Conservation (phyloP, 1,284 basidiomycete genomes). For the Xerocomus amazonicus region DNA sequence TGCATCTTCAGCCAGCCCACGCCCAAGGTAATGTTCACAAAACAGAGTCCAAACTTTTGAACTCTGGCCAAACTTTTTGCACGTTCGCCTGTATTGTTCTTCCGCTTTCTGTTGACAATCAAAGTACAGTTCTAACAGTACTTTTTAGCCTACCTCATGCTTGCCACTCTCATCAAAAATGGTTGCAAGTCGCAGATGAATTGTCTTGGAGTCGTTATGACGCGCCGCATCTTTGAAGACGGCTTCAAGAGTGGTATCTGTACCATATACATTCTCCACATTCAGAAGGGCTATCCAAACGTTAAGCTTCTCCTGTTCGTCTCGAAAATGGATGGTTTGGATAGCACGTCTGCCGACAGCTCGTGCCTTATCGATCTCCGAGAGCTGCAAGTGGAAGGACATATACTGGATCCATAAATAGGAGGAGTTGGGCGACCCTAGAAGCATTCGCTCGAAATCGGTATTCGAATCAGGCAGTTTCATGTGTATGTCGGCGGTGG, state of each 20-base stretch:
- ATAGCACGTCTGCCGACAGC: slow-evolving; percentile 84
- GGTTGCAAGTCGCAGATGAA: slow-evolving; percentile 80
- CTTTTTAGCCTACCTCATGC: slow-evolving; percentile 53
- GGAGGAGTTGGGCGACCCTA: slow-evolving; percentile 97
- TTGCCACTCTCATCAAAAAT: slow-evolving; percentile 87
- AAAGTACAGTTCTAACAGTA: neutral
- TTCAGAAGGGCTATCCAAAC: slow-evolving; percentile 98
- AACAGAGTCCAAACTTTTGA: slow-evolving; percentile 92
- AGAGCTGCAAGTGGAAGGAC: slow-evolving; percentile 95
- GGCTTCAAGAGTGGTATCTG: slow-evolving; percentile 71
- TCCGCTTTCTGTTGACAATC: slow-evolving; percentile 66
- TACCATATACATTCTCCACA: slow-evolving; percentile 92
- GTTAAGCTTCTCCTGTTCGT: slow-evolving; percentile 96
- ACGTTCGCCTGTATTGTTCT: slow-evolving; percentile 78
- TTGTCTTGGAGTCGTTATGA: slow-evolving; percentile 89
- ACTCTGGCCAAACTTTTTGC: slow-evolving; percentile 90
- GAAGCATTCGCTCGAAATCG: slow-evolving; percentile 91
- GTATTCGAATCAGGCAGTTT: slow-evolving; percentile 86
- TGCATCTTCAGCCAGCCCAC: slow-evolving; percentile 73
- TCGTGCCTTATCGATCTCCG: slow-evolving; percentile 93
- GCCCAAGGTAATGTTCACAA: slow-evolving; percentile 76
- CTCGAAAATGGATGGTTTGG: slow-evolving; percentile 88
- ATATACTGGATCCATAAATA: slow-evolving; percentile 99
- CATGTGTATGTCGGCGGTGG: slow-evolving; percentile 82
- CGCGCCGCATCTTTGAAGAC: slow-evolving; percentile 89